Base-by-base conservation (phyloP, 768 basidiomycete species). In the Trametes cubensis region DNA sequence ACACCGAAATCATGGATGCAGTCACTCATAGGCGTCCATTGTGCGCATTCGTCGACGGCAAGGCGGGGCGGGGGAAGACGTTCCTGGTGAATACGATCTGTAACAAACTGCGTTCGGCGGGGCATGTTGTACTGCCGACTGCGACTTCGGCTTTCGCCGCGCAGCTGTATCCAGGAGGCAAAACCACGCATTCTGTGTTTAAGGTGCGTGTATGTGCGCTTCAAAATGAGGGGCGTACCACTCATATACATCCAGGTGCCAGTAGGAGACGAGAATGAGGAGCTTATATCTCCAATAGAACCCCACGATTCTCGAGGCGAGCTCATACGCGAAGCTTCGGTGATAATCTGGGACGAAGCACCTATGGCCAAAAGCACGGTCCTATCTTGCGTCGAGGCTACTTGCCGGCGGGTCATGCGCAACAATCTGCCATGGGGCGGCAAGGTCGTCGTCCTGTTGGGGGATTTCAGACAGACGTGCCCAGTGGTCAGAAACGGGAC, bases 341-440 rank as follows among this genome's bases (percentile, higher is more conserved):
- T 75, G 0, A 71, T 79, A 21, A 71, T 77, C 3, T 79, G 78
- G 76, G 80, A 81, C 66, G 79, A 81, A 66, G 72, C 75, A 4
- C 79, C 80, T 1, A 78, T 78, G 75, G 76, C 74, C 17, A 77
- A 79, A 51, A 66, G 61, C 25, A 72, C 76, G 0, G 76, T 74
- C 0, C 54, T 77, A 0, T 52, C 62, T 11, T 78, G 77, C 56
- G 72, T 79, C 11, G 74, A 80, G 44, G 73, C 76, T 17, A 66
- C 71, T 0, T 73, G 71, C 28, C 70, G 71, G 5, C 63, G 63
- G 7, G 64, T 75, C 26, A 75, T 69, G 68, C 46, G 63, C 4
- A 72, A 67, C 55, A 55, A 73, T 44, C 41, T 59, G 15, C 74
- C 73, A 0, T 81, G 79, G 68, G 77, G 77, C 1, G 77, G 75